phyloP scores from a whole-genome alignment of 169 alveolate species.

The Cryptosporidium meleagridis region DNA sequence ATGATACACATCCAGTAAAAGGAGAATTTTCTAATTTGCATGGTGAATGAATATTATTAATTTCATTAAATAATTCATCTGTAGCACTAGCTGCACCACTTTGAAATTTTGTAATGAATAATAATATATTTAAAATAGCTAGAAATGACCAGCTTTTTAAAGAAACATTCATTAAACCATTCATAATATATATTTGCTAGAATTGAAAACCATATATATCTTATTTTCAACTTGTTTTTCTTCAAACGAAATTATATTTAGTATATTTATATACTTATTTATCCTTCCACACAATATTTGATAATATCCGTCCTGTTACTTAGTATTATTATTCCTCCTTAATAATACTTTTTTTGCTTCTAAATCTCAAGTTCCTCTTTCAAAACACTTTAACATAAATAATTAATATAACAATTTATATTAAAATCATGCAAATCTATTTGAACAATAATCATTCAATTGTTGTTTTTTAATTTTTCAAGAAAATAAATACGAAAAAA shows the following conservation, averaged over 20 bases:
- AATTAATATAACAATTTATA: neutral
- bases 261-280: neutral
- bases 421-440: neutral
- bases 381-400: neutral
- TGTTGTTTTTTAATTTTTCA: neutral
- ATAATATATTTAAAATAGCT: neutral
- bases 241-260: neutral
- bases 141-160: neutral
- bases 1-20: constrained; percentile 42
- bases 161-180: neutral
- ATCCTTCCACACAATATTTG: neutral
- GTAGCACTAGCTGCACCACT: neutral
- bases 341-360: neutral
- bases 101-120: neutral
- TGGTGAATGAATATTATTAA: constrained; percentile 25
- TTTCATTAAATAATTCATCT: neutral
- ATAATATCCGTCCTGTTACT: neutral
- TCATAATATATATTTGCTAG: neutral
- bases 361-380: neutral
- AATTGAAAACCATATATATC: neutral
- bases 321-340: neutral
- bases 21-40: constrained; percentile 11
- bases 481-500: neutral
- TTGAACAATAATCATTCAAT: neutral
- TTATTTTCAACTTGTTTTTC: neutral